A percentile compares a stretch with the other conserved stretches of the same genome.
Evolutionary conservation across 192 early-diverging fungal species (phyloP).

Genomic region (Dissophora ornata): DNA sequence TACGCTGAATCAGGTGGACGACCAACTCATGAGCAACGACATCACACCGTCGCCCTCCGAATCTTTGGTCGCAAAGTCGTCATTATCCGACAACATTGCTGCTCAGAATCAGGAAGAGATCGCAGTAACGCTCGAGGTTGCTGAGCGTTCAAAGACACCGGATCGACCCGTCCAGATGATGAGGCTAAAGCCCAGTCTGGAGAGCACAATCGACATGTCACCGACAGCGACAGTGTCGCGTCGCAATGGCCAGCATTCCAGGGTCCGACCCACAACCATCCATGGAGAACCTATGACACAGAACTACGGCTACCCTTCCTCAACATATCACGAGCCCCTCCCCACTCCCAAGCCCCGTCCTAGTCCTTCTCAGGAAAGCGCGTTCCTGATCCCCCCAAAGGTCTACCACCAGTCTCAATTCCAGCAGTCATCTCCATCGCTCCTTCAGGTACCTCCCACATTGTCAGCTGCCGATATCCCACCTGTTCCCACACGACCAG

Average conservation of each 20-base stretch:
- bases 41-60: constrained; percentile 31
- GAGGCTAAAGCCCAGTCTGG: constrained; percentile 16
- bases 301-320: constrained; percentile 15
- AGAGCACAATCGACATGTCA: constrained; percentile 40
- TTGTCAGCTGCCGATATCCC: constrained; percentile 23
- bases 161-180: constrained; percentile 11
- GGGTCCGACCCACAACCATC: constrained; percentile 45
- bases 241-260: constrained; percentile 31
- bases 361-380: constrained; percentile 30
- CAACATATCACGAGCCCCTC: constrained; percentile 37
- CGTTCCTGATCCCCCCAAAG: constrained; percentile 17
- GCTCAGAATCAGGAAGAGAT: constrained; percentile 21
- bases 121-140: constrained; percentile 3
- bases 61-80: constrained; percentile 26
- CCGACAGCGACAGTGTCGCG: constrained; percentile 44
- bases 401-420: constrained; percentile 40
- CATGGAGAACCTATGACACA: constrained; percentile 52
- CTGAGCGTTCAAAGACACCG: constrained; percentile 22
- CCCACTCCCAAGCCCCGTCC: constrained; percentile 27
- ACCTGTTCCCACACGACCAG: constrained; percentile 32
- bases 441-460: constrained; percentile 18
- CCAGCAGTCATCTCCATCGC: constrained; percentile 44
- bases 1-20: constrained; percentile 10
- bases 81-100: constrained; percentile 7
- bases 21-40: constrained; percentile 12